Evolutionary conservation across 306 rosid species (phyloP).

Genomic region (peach (Prunus persica)): Prunus_persica_NCBIv2 NC_034015.1:18707501-18708000

Average conservation of each 20-base stretch:
- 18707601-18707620: background rate
- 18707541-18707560: conserved; percentile 3
- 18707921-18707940: conserved; percentile 71
- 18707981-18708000: conserved; percentile 82
- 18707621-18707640: background rate
- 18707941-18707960: conserved; percentile 73
- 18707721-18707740: conserved; percentile 9
- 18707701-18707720: background rate
- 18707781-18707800: conserved; percentile 18
- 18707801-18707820: conserved; percentile 1
- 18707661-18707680: conserved; percentile 13
- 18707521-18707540: conserved; percentile 16
- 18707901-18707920: conserved; percentile 91
- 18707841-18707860: conserved; percentile 73
- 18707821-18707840: conserved; percentile 37
- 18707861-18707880: conserved; percentile 80
- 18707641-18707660: background rate
- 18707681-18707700: background rate
- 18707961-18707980: conserved; percentile 86
- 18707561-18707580: background rate
- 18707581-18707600: background rate
- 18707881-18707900: conserved; percentile 83
- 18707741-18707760: conserved; percentile 13
- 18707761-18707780: background rate
- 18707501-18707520: conserved; percentile 95